Evolutionary conservation across 164 flowering plant species (phyloP).

Genomic region (Dillenia turbinata): DNA sequence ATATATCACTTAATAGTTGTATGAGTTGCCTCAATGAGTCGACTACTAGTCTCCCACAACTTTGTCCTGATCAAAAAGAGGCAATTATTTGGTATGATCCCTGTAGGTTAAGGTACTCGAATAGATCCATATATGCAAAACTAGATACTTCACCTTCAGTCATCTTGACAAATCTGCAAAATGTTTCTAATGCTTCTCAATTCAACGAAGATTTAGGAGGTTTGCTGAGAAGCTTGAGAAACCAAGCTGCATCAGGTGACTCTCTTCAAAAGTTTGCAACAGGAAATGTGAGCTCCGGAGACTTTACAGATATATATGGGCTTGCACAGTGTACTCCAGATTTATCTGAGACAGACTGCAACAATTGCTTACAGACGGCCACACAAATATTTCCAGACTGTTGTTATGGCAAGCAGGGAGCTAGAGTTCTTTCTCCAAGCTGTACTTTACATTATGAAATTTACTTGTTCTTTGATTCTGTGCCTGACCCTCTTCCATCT

Average conservation of each 20-base stretch:
- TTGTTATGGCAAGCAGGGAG: constrained; percentile 4
- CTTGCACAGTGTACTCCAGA: constrained; percentile 38
- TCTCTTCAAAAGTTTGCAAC: constrained; percentile 5
- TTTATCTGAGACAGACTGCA: constrained; percentile 11
- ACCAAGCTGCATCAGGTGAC: constrained; percentile 13
- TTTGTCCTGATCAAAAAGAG: too few species aligned
- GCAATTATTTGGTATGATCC: too few species aligned
- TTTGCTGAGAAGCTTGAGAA: constrained; percentile 3
- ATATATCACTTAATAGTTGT: too few species aligned
- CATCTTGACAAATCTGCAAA: neutral
- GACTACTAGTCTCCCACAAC: too few species aligned
- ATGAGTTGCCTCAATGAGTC: too few species aligned
- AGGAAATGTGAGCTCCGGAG: neutral
- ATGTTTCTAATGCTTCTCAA: neutral
- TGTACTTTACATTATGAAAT: constrained; percentile 13
- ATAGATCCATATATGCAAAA: too few species aligned
- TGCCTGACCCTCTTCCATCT: neutral
- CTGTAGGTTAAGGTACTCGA: too few species aligned
- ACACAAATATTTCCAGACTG: neutral
- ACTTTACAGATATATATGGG: constrained; percentile 15
- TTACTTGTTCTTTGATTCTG: neutral
- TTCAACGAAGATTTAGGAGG: neutral
- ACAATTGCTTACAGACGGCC: constrained; percentile 9
- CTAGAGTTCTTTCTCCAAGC: constrained; percentile 6
- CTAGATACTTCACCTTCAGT: neutral